phyloP scores from a whole-genome alignment of 768 basidiomycete species.

The Tricholoma sp. region DNA sequence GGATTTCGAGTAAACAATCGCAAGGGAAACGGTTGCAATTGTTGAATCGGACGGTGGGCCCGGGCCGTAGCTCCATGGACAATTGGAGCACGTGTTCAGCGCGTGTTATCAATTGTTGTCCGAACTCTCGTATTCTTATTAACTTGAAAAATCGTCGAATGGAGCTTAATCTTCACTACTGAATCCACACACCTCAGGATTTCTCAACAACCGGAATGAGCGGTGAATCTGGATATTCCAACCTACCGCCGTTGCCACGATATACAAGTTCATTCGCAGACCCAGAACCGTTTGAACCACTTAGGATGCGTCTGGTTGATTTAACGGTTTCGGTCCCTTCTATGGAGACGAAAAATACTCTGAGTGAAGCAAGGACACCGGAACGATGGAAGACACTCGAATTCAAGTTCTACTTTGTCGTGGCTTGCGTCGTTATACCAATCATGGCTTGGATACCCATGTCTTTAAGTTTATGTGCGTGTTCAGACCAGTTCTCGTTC shows the following conservation, averaged over 20 bases:
- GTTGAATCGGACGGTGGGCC: too few species aligned
- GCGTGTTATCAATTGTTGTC: neutral
- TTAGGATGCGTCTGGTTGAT: slow-evolving; percentile 26
- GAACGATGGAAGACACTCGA: slow-evolving; percentile 78
- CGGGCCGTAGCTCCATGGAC: too few species aligned
- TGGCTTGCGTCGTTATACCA: slow-evolving; percentile 58
- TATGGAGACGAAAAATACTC: slow-evolving; percentile 23
- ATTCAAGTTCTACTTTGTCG: slow-evolving; percentile 70
- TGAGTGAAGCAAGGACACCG: slow-evolving; percentile 23
- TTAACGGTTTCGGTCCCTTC: slow-evolving; percentile 56
- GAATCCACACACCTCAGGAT: neutral
- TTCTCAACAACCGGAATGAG: neutral
- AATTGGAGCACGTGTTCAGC: neutral
- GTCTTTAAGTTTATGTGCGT: slow-evolving; percentile 69
- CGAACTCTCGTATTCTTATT: too few species aligned
- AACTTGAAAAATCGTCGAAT: too few species aligned
- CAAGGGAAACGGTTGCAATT: too few species aligned
- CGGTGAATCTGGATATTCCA: neutral
- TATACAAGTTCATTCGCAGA: slow-evolving; percentile 1
- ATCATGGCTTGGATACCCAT: slow-evolving; percentile 76
- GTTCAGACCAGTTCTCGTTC: too few species aligned
- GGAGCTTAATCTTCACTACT: neutral
- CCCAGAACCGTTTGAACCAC: neutral
- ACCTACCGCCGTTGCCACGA: neutral
- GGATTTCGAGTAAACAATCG: too few species aligned